Base-by-base conservation (phyloP, 805 yeast genomes). In the Tetrapisispora fleetii region DNA sequence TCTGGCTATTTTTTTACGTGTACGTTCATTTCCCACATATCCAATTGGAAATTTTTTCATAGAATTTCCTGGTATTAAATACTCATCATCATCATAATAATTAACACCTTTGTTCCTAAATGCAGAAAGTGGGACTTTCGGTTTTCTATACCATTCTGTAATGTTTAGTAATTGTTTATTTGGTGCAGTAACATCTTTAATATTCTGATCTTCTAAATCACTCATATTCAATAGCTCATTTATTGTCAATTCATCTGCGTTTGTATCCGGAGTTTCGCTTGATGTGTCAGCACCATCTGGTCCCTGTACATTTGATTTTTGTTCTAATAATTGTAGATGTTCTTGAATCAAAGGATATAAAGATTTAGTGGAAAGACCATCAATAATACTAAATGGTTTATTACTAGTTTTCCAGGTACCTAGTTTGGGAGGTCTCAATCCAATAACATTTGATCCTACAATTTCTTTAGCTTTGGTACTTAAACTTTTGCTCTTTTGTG, bases 301-400 rank as follows among this genome's bases (percentile, higher is more conserved):
- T 14, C 55, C 53, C 33, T 62, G 65, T 2, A 66, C 53, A 42
- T 50, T 49, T 45, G 54, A 53, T n/a, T 52, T 52, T 46, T 53
- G 58, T 39, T 58, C 60, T 14, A 43, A 51, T 17, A 62, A 48
- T 39, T 58, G 63, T 50, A 56, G 65, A 48, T 60, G 63, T 40
- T 59, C 67, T 43, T 60, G 67, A 32, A 63, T 56, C 39, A 74
- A 71, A 4, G 85, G 83, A 53, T 79, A 70, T 53, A 91, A 70
- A 1, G 95, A 83, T 48, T 96, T 75, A 0, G 98, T 93, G 0
- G 95, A 82, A 30, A 87, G 75, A 5, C 99, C 99, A 64, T 91
- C 98, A 59, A 91, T 91, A 50, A 91, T 88, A 21, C 96, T 95
- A 65, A 85, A 88, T 1, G 96, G 96, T 58, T 87, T 82, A 46